Base-by-base conservation (phyloP, 305 asterid species). In the Rubia occidens region DNA sequence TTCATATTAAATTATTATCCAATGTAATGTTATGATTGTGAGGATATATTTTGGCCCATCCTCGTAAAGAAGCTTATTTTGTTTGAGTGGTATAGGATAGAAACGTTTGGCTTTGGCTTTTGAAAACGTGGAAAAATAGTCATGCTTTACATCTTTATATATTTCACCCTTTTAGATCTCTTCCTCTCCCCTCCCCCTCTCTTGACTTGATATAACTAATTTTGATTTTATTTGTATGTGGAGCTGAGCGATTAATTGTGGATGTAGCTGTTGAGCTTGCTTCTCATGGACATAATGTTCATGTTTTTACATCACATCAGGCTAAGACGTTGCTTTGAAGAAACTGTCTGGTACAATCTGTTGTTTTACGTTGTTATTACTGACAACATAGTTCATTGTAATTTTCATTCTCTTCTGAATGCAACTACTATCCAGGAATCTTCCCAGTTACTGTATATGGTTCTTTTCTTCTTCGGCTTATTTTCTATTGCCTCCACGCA, bases 231-330 rank as follows among this genome's bases (percentile, higher is more conserved):
- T 67, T 60, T 44, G 10, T 74, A 93, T 97, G 97, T 75, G 98
- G 98, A 70, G 98, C 98, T n/a, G 96, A 93, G 78, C 85, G 98
- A 83, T 79, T 93, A 73, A 84, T 93, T 67, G 98, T 93, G 44
- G 97, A 93, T 80, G 95, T 95, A 71, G 96, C 98, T 74, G 89
- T 85, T 54, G 95, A 88, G 81, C 96, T 90, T 82, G 79, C 97
- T 39, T 80, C 96, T 26, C 14, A 73, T 13, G 98, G 97, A 43
- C 98, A 93, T 70, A 84, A 79, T 69, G 93, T 93, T 75, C 95
- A 87, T 70, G 78, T 90, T 78, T 94, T 94, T 76, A 90, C 98
- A 32, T 81, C 98, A 15, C 95, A 89, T 86, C 98, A 94, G 77
- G 96, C 90, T 76, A 86, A 74, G 78, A 5, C 95, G 90, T 42